These are phyloP conservation scores for Rhexocercosporidium sp. DNA, from an alignment of 2,329 filamentous ascomycete species.

Conservation along the genomic window DNA sequence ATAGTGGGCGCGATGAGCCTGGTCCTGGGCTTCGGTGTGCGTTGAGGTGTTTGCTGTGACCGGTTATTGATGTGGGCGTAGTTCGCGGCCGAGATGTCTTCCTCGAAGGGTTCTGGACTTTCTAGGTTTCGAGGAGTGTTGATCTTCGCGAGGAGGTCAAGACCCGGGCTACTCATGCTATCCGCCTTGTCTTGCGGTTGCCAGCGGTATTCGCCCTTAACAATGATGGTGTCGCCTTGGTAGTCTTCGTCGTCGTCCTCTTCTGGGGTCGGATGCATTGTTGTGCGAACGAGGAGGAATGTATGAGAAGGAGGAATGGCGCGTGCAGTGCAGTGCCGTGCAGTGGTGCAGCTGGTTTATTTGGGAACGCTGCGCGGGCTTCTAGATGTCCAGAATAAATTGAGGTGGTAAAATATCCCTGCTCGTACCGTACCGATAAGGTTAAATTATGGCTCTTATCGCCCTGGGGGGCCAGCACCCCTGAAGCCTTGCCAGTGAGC, in stretches of 20 bases:
- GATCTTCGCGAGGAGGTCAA: conserved; percentile 34
- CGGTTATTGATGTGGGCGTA: conserved; percentile 13
- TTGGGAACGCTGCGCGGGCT: conserved; percentile 1
- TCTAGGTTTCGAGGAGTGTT: conserved; percentile 36
- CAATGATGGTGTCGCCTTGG: conserved; percentile 34
- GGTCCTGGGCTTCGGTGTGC: conserved; percentile 19
- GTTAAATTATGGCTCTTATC: conserved; percentile 25
- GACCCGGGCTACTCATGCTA: conserved; percentile 28
- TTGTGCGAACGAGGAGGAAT: conserved; percentile 18
- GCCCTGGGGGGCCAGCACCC: neutral
- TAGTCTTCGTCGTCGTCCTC: conserved; percentile 27
- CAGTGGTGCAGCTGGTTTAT: too few species aligned
- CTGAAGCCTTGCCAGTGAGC: too few species aligned
- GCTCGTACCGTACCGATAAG: conserved; percentile 17
- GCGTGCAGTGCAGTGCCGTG: neutral
- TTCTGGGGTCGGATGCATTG: conserved; percentile 29
- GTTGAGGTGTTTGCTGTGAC: conserved; percentile 15
- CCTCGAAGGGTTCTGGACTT: conserved; percentile 35
- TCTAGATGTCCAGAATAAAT: conserved; percentile 13
- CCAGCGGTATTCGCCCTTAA: conserved; percentile 34
- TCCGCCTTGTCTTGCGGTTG: conserved; percentile 31
- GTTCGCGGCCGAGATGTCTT: conserved; percentile 17
- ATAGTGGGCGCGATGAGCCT: conserved; percentile 32
- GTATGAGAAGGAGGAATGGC: conserved; percentile 6
- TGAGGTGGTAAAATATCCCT: conserved; percentile 10